Conservation (phyloP, 176 grass and related monocot species). For the Carex cristatella region DNA sequence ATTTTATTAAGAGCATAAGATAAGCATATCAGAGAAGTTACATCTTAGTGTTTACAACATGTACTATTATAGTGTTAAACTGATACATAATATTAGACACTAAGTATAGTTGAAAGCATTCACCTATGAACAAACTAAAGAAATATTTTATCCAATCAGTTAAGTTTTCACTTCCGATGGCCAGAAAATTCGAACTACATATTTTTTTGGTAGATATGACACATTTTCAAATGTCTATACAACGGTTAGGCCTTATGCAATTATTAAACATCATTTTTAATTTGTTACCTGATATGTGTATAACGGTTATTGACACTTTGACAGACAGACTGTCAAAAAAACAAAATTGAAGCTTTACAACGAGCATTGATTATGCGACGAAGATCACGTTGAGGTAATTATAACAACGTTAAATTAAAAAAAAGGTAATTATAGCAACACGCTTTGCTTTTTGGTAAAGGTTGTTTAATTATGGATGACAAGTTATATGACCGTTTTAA, state of each 20-base stretch:
- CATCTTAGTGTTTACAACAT: too few relatives aligned
- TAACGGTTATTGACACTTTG: neutral
- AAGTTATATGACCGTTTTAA: neutral
- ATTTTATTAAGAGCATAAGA: too few relatives aligned
- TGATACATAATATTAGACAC: too few relatives aligned
- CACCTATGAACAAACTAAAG: too few relatives aligned
- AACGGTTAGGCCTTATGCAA: neutral
- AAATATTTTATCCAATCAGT: too few relatives aligned
- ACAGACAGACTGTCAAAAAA: neutral
- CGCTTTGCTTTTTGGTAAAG: constrained; percentile 11
- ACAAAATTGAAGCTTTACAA: neutral
- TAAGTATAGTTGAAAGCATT: too few relatives aligned
- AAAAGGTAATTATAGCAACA: neutral
- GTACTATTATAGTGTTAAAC: too few relatives aligned
- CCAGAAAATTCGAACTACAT: too few relatives aligned
- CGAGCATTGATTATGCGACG: neutral
- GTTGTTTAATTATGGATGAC: neutral
- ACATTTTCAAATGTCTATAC: neutral
- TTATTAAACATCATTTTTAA: neutral
- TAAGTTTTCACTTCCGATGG: too few relatives aligned
- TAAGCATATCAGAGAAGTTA: too few relatives aligned
- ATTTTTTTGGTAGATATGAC: neutral
- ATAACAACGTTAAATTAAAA: neutral
- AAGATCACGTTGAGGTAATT: neutral
- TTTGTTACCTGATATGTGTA: neutral